Evolutionary conservation across 805 yeast species (phyloP).

Genomic region (Candida railenensis): DNA sequence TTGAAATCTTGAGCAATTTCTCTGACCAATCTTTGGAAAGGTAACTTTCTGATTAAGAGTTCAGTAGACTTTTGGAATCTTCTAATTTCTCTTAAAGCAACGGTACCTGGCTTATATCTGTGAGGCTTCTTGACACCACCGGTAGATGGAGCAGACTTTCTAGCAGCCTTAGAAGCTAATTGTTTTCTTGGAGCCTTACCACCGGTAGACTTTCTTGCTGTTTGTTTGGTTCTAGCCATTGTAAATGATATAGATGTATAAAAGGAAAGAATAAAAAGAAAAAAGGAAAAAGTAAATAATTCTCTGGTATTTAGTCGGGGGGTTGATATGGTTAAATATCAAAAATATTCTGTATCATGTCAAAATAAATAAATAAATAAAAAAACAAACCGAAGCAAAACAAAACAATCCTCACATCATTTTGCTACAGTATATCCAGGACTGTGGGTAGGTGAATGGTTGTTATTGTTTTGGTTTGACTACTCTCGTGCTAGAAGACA

Average conservation of each 20-base stretch:
- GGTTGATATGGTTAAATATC: background rate
- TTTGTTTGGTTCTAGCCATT: slow-evolving; percentile 49
- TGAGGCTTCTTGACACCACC: slow-evolving; percentile 51
- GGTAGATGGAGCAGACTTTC: slow-evolving; percentile 47
- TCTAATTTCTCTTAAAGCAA: slow-evolving; percentile 49
- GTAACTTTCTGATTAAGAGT: slow-evolving; percentile 47
- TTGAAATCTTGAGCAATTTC: slow-evolving; percentile 49
- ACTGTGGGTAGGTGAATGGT: too few relatives aligned
- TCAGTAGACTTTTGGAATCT: slow-evolving; percentile 48
- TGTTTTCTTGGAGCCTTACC: slow-evolving; percentile 51
- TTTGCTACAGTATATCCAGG: too few relatives aligned
- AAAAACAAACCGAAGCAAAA: background rate
- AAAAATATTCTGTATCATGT: background rate
- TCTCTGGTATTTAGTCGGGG: background rate
- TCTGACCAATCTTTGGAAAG: slow-evolving; percentile 49
- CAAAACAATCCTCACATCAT: too few relatives aligned
- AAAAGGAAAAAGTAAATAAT: background rate
- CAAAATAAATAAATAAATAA: background rate
- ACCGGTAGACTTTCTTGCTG: slow-evolving; percentile 49
- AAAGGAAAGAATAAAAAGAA: background rate
- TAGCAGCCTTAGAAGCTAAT: slow-evolving; percentile 48
- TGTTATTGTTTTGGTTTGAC: background rate
- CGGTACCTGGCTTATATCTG: slow-evolving; percentile 52
- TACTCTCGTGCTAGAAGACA: background rate
- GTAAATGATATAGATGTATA: slow-evolving; percentile 4